Base-by-base conservation (phyloP, 208 protist species). In the Leishmania tropica region DNA sequence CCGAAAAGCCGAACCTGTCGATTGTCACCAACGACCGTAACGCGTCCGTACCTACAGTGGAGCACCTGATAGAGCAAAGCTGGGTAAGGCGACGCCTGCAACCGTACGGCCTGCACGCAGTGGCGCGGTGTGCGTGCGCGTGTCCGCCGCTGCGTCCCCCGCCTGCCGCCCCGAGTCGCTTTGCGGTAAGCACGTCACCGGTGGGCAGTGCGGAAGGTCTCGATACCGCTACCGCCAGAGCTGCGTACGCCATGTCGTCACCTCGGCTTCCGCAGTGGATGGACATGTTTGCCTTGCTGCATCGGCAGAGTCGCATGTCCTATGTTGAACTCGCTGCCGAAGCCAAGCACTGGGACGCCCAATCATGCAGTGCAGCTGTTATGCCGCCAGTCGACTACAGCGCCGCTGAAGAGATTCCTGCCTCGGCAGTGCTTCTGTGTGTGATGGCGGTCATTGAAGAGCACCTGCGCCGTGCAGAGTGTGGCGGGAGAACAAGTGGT, bases 261-360 rank as follows among this genome's bases (percentile, higher is more conserved):
- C 37, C 47, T 42, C 80, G 75, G 51, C 83, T 51, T 75, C 56
- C 40, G 17, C 78, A 82, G 75, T 86, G 83, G 83, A 80, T 86
- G 74, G 83, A 83, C 74, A 76, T 87, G 17, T 80, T 85, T 45
- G 85, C 83, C 28, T 83, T 91, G 19, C 79, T 91, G 76, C 83
- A 83, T 71, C 81, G 79, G 8, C 88, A 91, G 70, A 85, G 80
- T 53, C 88, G 85, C 67, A 54, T 84, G 15, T 79, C 84, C n/a
- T 15, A 21, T 17, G 74, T 54, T 15, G 81, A 88, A 72, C 72
- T 65, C 24, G 68, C 47, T 15, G 78, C 70, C 21, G 81, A 48
- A 64, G 48, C 85, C 13, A 68, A 77, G 45, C 54, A 51, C 71
- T 60, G 81, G 77, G n/a, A 54, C 35, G 56, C 71, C 77, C 28